Evolutionary conservation across 202 grass and related monocot genomes (phyloP).

Genomic region (Cymbopogon flexuosus): DNA sequence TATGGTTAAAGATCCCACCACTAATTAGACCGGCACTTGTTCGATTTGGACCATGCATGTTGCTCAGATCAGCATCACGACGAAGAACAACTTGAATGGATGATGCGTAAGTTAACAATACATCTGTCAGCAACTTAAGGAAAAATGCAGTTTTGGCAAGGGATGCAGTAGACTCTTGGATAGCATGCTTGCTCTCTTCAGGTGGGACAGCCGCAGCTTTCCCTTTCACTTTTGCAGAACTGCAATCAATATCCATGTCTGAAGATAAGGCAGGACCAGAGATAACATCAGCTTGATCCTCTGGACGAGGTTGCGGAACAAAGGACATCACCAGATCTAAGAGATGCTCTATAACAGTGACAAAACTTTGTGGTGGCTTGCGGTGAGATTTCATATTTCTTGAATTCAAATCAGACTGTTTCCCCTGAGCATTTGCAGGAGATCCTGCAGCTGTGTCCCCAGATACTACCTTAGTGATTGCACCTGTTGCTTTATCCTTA

Average conservation of each 20-base stretch:
- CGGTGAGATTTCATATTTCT: slow-evolving; percentile 69
- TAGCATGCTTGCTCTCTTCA: slow-evolving; percentile 63
- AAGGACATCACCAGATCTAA: slow-evolving; percentile 72
- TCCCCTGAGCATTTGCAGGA: slow-evolving; percentile 46
- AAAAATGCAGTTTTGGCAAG: slow-evolving; percentile 79
- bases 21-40: slow-evolving; percentile 27
- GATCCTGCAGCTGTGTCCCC: slow-evolving; percentile 41
- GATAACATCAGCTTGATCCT: slow-evolving; percentile 55
- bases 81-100: slow-evolving; percentile 90
- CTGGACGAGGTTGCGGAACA: slow-evolving; percentile 50
- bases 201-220: slow-evolving; percentile 51
- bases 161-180: slow-evolving; percentile 70
- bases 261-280: slow-evolving; percentile 37
- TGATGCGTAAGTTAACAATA: slow-evolving; percentile 84
- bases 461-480: slow-evolving; percentile 34
- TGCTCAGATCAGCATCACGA: slow-evolving; percentile 71
- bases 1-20: slow-evolving; percentile 75
- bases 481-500: slow-evolving; percentile 49
- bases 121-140: slow-evolving; percentile 84
- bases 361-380: slow-evolving; percentile 90
- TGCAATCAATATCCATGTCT: slow-evolving; percentile 93
- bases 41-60: slow-evolving; percentile 38
- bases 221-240: slow-evolving; percentile 82
- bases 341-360: slow-evolving; percentile 78
- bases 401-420: slow-evolving; percentile 58